A percentile compares a stretch with the other conserved stretches of the same genome.
These are phyloP conservation scores for Penicillium janthinellum DNA, from an alignment of 2,329 filamentous ascomycete genomes.

Conservation along the genomic window DNA sequence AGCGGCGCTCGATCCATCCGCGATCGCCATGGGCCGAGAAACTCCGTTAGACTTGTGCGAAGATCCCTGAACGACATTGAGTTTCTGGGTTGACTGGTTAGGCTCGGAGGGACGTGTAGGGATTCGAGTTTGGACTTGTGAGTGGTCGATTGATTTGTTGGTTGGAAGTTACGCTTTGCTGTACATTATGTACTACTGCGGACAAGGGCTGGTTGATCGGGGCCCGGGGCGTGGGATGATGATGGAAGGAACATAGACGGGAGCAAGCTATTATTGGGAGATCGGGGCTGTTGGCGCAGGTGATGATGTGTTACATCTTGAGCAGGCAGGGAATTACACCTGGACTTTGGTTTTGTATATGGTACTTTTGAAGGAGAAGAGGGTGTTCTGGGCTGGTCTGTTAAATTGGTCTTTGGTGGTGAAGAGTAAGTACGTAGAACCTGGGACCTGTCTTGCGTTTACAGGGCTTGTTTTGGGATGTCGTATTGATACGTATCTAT, in stretches of 20 bases:
- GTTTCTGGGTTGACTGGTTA: not conserved
- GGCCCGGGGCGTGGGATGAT: not conserved
- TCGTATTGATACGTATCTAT: too few species aligned
- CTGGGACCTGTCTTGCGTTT: not conserved
- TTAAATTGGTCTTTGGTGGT: too few species aligned
- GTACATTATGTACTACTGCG: too few species aligned
- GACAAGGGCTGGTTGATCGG: not conserved
- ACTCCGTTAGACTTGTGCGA: not conserved
- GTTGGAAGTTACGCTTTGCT: not conserved
- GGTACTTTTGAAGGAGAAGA: not conserved
- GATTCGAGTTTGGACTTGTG: not conserved
- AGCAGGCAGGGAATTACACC: not conserved
- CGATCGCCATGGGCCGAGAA: not conserved
- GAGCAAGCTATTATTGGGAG: conserved; percentile 6
- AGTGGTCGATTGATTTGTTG: not conserved
- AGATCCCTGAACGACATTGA: not conserved
- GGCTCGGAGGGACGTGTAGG: not conserved
- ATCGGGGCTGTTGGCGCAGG: not conserved
- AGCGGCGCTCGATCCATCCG: not conserved
- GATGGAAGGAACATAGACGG: not conserved
- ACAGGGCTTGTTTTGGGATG: not conserved
- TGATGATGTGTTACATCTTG: not conserved
- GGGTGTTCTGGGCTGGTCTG: not conserved
- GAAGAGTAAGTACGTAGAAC: too few species aligned
- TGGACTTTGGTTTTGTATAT: not conserved